Conservation (phyloP, 345 rosid genomes). For the Durio zibethinus region DNA sequence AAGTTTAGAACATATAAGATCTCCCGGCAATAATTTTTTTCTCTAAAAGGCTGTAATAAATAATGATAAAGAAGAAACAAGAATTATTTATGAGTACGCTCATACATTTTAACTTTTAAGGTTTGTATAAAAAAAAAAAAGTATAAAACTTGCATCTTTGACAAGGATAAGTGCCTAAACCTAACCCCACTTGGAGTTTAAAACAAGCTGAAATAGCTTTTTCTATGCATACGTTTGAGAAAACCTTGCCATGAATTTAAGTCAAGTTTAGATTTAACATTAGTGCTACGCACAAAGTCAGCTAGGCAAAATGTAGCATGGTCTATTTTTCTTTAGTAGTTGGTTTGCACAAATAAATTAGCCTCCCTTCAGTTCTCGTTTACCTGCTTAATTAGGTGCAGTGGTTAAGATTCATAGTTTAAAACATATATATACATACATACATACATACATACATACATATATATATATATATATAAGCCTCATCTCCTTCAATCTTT, state of each 20-base stretch:
- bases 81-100: no score
- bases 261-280: constrained; percentile 7
- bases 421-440: no score
- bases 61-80: no score
- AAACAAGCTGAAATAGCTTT: not conserved
- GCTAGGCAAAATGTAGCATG: not conserved
- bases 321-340: not conserved
- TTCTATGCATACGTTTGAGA: not conserved
- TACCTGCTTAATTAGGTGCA: not conserved
- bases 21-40: no score
- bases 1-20: not conserved
- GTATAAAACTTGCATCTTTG: not conserved
- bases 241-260: not conserved
- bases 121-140: not conserved
- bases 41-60: no score
- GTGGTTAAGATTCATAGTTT: not conserved
- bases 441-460: no score
- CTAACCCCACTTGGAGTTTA: not conserved
- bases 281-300: not conserved
- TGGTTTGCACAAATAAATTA: not conserved
- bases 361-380: not conserved
- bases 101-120: no score
- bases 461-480: not conserved
- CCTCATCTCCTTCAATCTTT: not conserved
- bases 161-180: not conserved